Conservation (phyloP, 2,329 filamentous ascomycete species). For the Aspergillus tubingensis region DNA sequence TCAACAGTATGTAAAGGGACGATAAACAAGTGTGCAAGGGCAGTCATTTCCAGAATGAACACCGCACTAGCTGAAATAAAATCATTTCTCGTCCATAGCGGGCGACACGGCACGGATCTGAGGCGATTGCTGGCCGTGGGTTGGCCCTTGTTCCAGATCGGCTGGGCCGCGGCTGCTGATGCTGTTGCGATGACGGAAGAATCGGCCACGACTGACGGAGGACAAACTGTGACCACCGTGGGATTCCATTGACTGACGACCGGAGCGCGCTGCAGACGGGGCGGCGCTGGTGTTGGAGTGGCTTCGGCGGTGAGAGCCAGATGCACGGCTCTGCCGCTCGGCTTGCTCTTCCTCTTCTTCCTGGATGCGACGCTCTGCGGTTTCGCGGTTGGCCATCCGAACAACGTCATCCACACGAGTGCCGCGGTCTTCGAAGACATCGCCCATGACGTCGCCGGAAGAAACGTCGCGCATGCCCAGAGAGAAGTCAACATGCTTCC, state of each 20-base stretch:
- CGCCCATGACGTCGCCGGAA: conserved; percentile 61
- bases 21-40: not conserved
- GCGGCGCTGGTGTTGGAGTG: conserved; percentile 23
- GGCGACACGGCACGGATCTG: conserved; percentile 19
- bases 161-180: conserved; percentile 33
- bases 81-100: conserved; percentile 10
- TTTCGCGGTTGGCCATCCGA: conserved; percentile 42
- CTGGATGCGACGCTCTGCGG: conserved; percentile 42
- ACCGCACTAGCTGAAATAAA: not conserved
- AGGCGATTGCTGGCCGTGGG: conserved; percentile 17
- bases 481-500: conserved; percentile 70
- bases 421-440: conserved; percentile 63
- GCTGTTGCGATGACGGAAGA: conserved; percentile 57
- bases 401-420: conserved; percentile 45
- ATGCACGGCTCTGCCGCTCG: conserved; percentile 30
- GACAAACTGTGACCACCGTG: conserved; percentile 34
- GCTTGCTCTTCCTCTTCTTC: conserved; percentile 38
- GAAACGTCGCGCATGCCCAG: conserved; percentile 65
- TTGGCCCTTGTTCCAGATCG: conserved; percentile 52
- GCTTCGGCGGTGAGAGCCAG: conserved; percentile 28
- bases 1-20: not conserved
- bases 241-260: conserved; percentile 34
- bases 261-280: conserved; percentile 22
- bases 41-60: not conserved
- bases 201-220: conserved; percentile 59